Evolutionary conservation across 768 basidiomycete genomes (phyloP), one percentile per base, ranked within the genome.

Genomic region (Tylopilus sp.): DNA sequence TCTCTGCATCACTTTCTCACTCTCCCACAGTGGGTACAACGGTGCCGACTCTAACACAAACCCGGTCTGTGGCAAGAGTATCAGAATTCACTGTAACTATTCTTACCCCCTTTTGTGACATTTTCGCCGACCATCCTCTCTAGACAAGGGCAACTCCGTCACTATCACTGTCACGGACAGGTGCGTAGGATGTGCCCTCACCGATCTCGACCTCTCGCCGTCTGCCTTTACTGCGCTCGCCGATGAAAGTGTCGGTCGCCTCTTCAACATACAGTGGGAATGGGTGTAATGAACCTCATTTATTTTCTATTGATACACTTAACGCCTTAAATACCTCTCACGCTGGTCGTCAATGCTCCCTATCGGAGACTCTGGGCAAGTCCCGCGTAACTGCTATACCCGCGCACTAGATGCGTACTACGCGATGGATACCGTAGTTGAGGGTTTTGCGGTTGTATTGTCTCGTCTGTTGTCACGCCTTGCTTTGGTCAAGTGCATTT

Each of bases 31-130:
- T 41, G 79, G 75, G 11, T 86, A 82, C 64, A 47, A 69, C 17
- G 77, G 78, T 24, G 74, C 45, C 7, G 82, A 92, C 74, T 86
- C 89, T 25, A 92, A 92, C 68, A 62, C 57, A 50, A 91, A 93
- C 73, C 88, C 90, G 30, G 66, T 92, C 50, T 92, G 91, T 65
- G 71, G 72, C 59, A 76, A 70, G 61, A 58, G 70, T 48, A 70
- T 87, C 50, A 61, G 19, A 0, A 71, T 71, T 10, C 55, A 21
- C 7, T 88, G 87, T 87, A 71, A 67, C 77, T 71, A 6, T 6
- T 3, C 17, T 4, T 21, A n/a, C 31, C 50, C 2, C 2, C 16
- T 12, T 8, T 13, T 17, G 8, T 11, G 2, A 1, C 14, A n/a
- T n/a, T 9, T 50, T 51, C 12, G 6, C 58, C 68, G 1, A 68